phyloP scores from a whole-genome alignment of 1,284 basidiomycete genomes.

The Vanrija humicola region DNA sequence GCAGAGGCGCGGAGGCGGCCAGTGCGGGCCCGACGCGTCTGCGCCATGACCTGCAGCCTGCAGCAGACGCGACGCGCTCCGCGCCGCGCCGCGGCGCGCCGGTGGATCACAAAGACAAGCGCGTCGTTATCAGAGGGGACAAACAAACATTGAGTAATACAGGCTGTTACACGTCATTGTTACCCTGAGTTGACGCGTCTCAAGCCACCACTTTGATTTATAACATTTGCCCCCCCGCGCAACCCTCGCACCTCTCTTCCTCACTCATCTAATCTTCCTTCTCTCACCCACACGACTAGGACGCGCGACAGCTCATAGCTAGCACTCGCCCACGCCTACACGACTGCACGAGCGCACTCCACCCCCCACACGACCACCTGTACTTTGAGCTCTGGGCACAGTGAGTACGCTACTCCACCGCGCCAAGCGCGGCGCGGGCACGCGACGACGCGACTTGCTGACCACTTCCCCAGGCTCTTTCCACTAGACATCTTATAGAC shows the following conservation, averaged over 20 bases:
- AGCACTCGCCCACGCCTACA: not conserved
- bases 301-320: slow-evolving; percentile 2
- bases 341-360: not conserved
- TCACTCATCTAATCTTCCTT: slow-evolving; percentile 1
- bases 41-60: not conserved
- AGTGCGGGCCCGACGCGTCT: not conserved
- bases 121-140: not conserved
- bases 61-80: not conserved
- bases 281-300: slow-evolving; percentile 54
- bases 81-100: not conserved
- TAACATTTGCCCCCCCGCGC: not conserved
- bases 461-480: no score
- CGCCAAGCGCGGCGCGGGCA: no score
- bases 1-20: no score
- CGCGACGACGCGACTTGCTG: no score
- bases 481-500: no score
- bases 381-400: no score
- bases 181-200: slow-evolving; percentile 2
- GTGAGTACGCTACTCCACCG: no score
- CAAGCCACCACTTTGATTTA: not conserved
- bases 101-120: not conserved
- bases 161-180: not conserved
- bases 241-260: not conserved
- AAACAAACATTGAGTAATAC: not conserved
- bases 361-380: not conserved